Percentiles rank a stretch among this genome's conserved stretches.
Conservation (phyloP, 2,329 filamentous ascomycete genomes). For the Penicillium polonicum region DNA sequence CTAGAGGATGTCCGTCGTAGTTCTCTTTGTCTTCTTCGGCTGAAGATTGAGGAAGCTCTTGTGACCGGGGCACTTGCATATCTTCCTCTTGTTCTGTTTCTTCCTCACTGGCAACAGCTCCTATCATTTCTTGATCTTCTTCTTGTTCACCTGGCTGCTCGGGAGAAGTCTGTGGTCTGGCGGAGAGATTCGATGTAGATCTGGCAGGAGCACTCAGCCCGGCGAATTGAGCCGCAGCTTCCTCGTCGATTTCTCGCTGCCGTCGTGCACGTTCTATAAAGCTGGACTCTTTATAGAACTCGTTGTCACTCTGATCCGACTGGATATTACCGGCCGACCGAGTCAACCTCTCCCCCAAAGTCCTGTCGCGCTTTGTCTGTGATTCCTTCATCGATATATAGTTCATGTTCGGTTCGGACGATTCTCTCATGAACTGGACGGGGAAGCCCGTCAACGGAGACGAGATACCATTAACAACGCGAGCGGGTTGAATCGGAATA, state of each 20-base stretch:
- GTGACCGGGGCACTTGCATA: slow-evolving; percentile 30
- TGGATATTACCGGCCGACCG: slow-evolving; percentile 38
- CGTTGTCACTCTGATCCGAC: slow-evolving; percentile 40
- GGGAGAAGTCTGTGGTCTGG: slow-evolving; percentile 3
- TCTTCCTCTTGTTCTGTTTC: slow-evolving; percentile 51
- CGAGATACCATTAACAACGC: slow-evolving; percentile 35
- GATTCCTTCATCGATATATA: slow-evolving; percentile 51
- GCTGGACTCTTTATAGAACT: slow-evolving; percentile 46
- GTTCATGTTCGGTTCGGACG: slow-evolving; percentile 42
- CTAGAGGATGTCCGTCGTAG: slow-evolving; percentile 30
- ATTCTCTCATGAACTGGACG: slow-evolving; percentile 35
- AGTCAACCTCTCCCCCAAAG: slow-evolving; percentile 32
- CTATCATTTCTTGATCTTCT: slow-evolving; percentile 19
- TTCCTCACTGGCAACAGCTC: slow-evolving; percentile 39
- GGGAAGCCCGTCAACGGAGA: slow-evolving; percentile 40
- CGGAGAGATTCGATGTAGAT: slow-evolving; percentile 6
- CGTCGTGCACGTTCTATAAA: slow-evolving; percentile 36
- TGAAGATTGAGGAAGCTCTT: slow-evolving; percentile 28
- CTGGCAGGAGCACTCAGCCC: slow-evolving; percentile 35
- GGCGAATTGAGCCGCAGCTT: slow-evolving; percentile 38
- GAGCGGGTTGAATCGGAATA: slow-evolving; percentile 43
- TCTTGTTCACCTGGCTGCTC: slow-evolving; percentile 9
- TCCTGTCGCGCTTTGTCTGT: slow-evolving; percentile 42
- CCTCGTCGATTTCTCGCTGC: slow-evolving; percentile 35
- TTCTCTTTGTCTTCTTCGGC: slow-evolving; percentile 52